A percentile compares a stretch with the other conserved stretches of the same genome.
phyloP scores from a whole-genome alignment of 1,284 basidiomycete species.

The Heterobasidion irregulare region DNA sequence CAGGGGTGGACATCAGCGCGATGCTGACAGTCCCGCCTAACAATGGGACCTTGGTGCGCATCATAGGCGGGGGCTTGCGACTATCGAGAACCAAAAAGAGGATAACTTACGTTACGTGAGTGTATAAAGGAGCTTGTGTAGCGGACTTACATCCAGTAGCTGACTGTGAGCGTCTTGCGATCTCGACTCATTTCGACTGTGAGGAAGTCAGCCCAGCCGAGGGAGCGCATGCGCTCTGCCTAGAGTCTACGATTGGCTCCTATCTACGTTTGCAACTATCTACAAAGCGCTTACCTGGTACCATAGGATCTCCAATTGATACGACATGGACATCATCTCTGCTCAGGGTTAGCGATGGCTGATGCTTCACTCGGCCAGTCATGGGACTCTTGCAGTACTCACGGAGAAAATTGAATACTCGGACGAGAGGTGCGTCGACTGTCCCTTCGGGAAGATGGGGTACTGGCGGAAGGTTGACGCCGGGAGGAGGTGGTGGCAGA shows the following conservation, averaged over 20 bases:
- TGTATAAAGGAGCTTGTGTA: not conserved
- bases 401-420: conserved; percentile 78
- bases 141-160: conserved; percentile 68
- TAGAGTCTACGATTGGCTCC: conserved; percentile 16
- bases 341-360: conserved; percentile 1
- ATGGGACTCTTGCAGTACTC: conserved; percentile 20
- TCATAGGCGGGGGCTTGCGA: conserved; percentile 32
- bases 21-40: conserved; percentile 48
- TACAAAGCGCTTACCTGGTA: conserved; percentile 49
- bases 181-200: conserved; percentile 55
- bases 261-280: not conserved
- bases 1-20: conserved; percentile 32
- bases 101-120: not conserved
- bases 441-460: conserved; percentile 52
- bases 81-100: conserved; percentile 20
- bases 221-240: conserved; percentile 64
- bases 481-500: conserved; percentile 26
- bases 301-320: conserved; percentile 77
- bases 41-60: conserved; percentile 38
- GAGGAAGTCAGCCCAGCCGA: conserved; percentile 72
- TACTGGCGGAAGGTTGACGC: conserved; percentile 34
- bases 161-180: conserved; percentile 54
- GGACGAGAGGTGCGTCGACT: conserved; percentile 69
- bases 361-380: not conserved
- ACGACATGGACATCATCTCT: conserved; percentile 83